Percentiles rank a stretch among this genome's conserved stretches.
Conservation (phyloP, 805 yeast genomes). For the Pichia insulana region DNA sequence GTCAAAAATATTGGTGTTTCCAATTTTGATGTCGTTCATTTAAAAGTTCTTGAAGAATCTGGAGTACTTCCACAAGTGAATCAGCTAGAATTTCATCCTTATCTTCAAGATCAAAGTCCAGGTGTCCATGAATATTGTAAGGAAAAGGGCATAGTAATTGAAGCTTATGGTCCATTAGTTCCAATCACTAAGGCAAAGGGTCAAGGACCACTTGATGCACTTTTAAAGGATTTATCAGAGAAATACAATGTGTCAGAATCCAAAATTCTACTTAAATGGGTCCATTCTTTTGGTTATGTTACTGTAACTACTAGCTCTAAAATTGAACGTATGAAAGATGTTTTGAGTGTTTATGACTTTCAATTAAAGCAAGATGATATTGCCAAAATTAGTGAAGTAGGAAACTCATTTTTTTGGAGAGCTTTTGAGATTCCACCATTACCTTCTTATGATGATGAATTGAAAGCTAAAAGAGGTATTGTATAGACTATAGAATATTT, state of each 20-base stretch:
- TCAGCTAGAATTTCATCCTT: constrained; percentile 61
- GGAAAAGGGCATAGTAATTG: constrained; percentile 29
- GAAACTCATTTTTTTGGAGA: constrained; percentile 20
- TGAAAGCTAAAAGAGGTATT: constrained; percentile 12
- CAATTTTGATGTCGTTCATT: constrained; percentile 40
- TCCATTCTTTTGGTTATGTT: constrained; percentile 32
- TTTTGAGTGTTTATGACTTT: constrained; percentile 29
- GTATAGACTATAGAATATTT: too few species aligned
- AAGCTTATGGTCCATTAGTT: constrained; percentile 40
- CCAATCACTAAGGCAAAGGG: constrained; percentile 31
- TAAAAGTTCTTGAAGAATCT: constrained; percentile 34
- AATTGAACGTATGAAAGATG: constrained; percentile 31
- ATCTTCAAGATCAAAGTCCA: constrained; percentile 51
- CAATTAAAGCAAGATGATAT: constrained; percentile 26
- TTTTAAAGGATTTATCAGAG: constrained; percentile 24
- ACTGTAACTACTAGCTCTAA: constrained; percentile 40
- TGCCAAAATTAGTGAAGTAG: constrained; percentile 19
- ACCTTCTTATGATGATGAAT: constrained; percentile 14
- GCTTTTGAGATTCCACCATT: constrained; percentile 17
- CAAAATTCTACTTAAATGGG: constrained; percentile 40
- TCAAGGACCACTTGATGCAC: constrained; percentile 24
- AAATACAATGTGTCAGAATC: constrained; percentile 32
- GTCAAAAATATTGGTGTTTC: constrained; percentile 42
- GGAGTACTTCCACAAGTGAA: constrained; percentile 44
- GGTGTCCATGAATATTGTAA: constrained; percentile 35